Evolutionary conservation across 805 yeast genomes (phyloP).

Genomic region (Ogataea polymorpha): DNA sequence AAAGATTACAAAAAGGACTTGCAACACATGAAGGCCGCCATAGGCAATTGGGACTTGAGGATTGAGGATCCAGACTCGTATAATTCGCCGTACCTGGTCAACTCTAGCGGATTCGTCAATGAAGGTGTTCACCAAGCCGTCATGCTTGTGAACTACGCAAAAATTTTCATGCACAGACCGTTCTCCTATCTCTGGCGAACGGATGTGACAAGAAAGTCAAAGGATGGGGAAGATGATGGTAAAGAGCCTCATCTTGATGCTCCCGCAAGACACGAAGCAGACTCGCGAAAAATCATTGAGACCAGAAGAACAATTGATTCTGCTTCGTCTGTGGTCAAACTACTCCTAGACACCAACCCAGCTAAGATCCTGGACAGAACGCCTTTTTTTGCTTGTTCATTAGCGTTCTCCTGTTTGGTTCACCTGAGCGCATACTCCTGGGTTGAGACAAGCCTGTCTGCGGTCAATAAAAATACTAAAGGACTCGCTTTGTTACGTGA

Average conservation of each 20-base stretch:
- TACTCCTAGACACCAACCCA: constrained; percentile 47
- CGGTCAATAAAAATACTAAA: constrained; percentile 13
- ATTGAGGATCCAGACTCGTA: constrained; percentile 42
- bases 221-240: constrained; percentile 31
- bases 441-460: constrained; percentile 40
- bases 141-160: constrained; percentile 47
- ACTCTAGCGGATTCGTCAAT: constrained; percentile 43
- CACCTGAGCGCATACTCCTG: constrained; percentile 53
- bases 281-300: constrained; percentile 46
- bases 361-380: constrained; percentile 42
- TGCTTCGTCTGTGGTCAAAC: constrained; percentile 46
- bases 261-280: constrained; percentile 34
- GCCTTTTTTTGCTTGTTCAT: constrained; percentile 50
- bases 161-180: constrained; percentile 54
- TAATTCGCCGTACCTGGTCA: constrained; percentile 41
- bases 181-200: constrained; percentile 51
- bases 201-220: constrained; percentile 41
- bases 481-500: constrained; percentile 21
- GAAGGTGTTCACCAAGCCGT: constrained; percentile 54
- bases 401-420: constrained; percentile 51
- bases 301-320: constrained; percentile 54
- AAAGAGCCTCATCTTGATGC: constrained; percentile 30
- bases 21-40: constrained; percentile 41
- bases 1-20: constrained; percentile 36
- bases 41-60: constrained; percentile 50